Percentiles rank a stretch among this genome's conserved stretches.
Conservation (phyloP, 345 rosid genomes). For the Alliaria petiolata region DNA sequence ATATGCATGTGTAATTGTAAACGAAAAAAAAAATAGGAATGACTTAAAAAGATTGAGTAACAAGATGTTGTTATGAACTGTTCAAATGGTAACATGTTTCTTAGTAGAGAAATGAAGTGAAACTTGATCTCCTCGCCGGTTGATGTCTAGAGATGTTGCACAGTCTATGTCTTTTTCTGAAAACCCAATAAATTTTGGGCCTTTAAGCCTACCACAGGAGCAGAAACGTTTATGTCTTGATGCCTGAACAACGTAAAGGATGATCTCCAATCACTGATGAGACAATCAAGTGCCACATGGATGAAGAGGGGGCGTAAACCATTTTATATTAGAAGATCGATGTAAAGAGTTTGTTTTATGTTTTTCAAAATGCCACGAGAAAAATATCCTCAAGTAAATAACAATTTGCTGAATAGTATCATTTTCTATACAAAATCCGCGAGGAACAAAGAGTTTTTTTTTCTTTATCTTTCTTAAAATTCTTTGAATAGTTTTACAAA, state of each 20-base stretch:
- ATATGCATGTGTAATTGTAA: neutral
- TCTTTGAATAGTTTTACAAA: too few relatives aligned
- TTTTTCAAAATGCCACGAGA: neutral
- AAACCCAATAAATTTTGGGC: neutral
- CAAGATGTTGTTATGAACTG: neutral
- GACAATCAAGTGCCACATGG: neutral
- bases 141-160: neutral
- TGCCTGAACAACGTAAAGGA: neutral
- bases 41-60: neutral
- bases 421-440: neutral
- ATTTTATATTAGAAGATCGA: neutral
- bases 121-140: neutral
- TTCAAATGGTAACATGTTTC: neutral
- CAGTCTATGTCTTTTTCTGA: neutral
- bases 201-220: neutral
- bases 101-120: neutral
- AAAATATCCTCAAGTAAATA: neutral
- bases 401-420: neutral
- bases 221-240: neutral
- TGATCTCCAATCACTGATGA: neutral
- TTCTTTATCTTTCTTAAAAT: too few relatives aligned
- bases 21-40: neutral
- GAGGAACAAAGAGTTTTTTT: neutral
- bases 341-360: neutral
- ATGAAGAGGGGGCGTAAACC: neutral